These are phyloP conservation scores for Agapanthus africanus DNA, from an alignment of 106 monocot species.

Conservation along the genomic window DNA sequence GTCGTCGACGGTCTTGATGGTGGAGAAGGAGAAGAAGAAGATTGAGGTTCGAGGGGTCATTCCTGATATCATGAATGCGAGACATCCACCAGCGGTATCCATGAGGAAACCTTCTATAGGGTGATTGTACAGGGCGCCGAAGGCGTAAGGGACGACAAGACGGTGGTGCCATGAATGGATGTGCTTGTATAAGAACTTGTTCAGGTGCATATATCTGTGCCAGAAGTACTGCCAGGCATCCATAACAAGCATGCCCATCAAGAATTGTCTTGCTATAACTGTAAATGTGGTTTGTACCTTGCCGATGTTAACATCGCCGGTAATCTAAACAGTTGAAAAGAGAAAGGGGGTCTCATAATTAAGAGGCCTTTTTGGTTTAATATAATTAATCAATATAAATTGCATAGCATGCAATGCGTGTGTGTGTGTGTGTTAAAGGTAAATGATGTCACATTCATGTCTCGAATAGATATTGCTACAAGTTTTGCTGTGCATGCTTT, in stretches of 20 bases:
- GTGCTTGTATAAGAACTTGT: slow-evolving; percentile 74
- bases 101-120: slow-evolving; percentile 8
- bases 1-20: slow-evolving; percentile 17
- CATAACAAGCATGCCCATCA: slow-evolving; percentile 74
- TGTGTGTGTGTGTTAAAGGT: not conserved
- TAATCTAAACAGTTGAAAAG: not conserved
- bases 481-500: no score
- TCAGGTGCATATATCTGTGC: slow-evolving; percentile 89
- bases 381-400: not conserved
- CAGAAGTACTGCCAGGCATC: slow-evolving; percentile 91
- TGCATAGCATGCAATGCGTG: not conserved
- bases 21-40: slow-evolving; percentile 21
- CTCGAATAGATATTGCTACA: no score
- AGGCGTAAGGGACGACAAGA: slow-evolving; percentile 14
- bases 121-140: slow-evolving; percentile 20
- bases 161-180: slow-evolving; percentile 37
- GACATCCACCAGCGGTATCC: slow-evolving; percentile 10
- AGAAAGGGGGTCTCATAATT: no score
- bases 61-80: slow-evolving; percentile 11
- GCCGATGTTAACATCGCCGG: not conserved
- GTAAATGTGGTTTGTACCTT: not conserved
- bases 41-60: slow-evolving; percentile 16
- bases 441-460: no score
- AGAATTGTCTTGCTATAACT: slow-evolving; percentile 40
- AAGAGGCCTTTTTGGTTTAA: no score